These are phyloP conservation scores for Epichloe hybrida DNA, from an alignment of 2,329 filamentous ascomycete genomes.

Conservation along the genomic window DNA sequence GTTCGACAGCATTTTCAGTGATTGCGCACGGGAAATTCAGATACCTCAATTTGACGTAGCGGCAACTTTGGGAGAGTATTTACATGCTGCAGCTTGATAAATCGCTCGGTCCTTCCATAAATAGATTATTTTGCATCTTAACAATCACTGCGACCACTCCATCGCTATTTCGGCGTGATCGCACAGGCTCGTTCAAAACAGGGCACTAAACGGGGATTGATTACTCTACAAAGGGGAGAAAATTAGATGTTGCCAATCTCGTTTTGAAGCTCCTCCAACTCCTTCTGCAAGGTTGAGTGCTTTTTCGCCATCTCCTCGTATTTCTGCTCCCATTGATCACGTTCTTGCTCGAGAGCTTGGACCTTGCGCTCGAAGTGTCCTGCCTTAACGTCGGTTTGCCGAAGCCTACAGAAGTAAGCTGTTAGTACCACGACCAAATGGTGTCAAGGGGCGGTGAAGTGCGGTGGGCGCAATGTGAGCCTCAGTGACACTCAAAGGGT, in stretches of 20 bases:
- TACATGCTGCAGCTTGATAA: constrained; percentile 18
- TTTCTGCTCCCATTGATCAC: constrained; percentile 92
- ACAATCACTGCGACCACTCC: constrained; percentile 4
- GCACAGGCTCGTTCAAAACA: not conserved
- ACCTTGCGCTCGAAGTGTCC: constrained; percentile 99
- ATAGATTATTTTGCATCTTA: constrained; percentile 13
- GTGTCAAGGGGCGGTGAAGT: not conserved
- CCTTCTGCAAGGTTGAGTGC: constrained; percentile 70
- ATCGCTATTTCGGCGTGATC: not conserved
- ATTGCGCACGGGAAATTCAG: constrained; percentile 2
- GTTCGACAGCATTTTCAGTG: not conserved
- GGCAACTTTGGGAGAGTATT: constrained; percentile 16
- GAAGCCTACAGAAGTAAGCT: constrained; percentile 49
- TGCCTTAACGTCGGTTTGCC: constrained; percentile 97
- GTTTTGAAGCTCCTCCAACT: constrained; percentile 76
- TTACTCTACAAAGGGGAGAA: constrained; percentile 8
- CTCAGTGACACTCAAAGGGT: constrained; percentile 1
- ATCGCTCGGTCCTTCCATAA: constrained; percentile 15
- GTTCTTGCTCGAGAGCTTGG: constrained; percentile 81
- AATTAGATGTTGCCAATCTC: constrained; percentile 88
- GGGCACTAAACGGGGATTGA: constrained; percentile 7
- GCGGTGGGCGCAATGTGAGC: not conserved
- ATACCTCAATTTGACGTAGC: constrained; percentile 19
- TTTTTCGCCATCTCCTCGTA: constrained; percentile 97
- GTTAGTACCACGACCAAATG: constrained; percentile 7